Base-by-base conservation (phyloP, 495 filamentous ascomycete genomes). In the Lophiostoma macrostomum region DNA sequence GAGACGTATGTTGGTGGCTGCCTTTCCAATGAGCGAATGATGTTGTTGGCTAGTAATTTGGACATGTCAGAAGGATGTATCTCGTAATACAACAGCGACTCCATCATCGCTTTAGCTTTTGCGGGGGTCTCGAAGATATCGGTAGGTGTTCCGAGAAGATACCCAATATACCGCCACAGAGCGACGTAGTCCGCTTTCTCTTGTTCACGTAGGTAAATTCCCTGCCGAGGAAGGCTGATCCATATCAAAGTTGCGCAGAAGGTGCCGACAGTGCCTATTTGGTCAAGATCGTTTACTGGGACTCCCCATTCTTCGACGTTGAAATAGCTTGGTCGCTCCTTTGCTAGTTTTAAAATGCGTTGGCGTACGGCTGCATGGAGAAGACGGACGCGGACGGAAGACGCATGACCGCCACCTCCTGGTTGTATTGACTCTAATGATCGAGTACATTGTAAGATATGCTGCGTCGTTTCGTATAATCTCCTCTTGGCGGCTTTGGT, bases 281-380 rank as follows among this genome's bases (percentile, higher is more conserved):
- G 79, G 67, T 91, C 87, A 3, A 91, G 71, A 55, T 90, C 83
- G 64, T 83, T 90, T 63, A 89, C 80, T 1, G 88, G 88, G 0
- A 84, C 66, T 5, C 88, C 88, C 48, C 70, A 76, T 25, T 72
- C 63, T 25, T 76, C 64, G 13, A 81, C 60, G 52, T 83, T 71
- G 62, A 83, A 91, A 67, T 90, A 90, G 8, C 71, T 71, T 0
- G 84, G 80, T 12, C 71, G 68, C 24, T 73, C 61, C 7, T 68
- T 50, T 14, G 76, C 72, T 16, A 90, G 76, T 23, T 71, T 74
- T 57, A 85, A 62, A 47, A 90, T 87, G 20, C 81, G 77, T 42
- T 77, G 65, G 0, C 87, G 79, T 7, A 90, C 85, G 4, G 80
- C 79, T 1, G 85, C 80, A 63, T 90, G 88, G 4, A 93, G 78